These are phyloP conservation scores for Ogataea corticis DNA, from an alignment of 805 yeast species.

Conservation along the genomic window DNA sequence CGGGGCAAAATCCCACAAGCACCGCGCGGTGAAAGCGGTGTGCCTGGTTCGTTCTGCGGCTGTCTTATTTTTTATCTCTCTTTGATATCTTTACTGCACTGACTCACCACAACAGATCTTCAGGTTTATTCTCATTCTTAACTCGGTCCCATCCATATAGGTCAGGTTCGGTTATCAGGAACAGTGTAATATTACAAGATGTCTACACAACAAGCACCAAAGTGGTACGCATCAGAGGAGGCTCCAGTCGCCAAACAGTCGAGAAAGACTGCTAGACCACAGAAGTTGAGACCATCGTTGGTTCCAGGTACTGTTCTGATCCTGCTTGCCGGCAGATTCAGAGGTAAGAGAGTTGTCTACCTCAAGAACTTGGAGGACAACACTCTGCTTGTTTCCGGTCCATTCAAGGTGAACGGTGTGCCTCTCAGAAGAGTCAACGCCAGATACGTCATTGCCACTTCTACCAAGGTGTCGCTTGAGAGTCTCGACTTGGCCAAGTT, in stretches of 20 bases:
- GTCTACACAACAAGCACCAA: slow-evolving; percentile 57
- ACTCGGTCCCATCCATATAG: neutral
- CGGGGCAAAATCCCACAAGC: neutral
- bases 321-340: slow-evolving; percentile 98
- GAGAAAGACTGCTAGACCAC: slow-evolving; percentile 92
- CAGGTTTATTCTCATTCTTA: neutral
- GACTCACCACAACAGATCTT: slow-evolving; percentile 2
- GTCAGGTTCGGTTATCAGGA: slow-evolving; percentile 4
- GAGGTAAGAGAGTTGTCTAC: slow-evolving; percentile 99
- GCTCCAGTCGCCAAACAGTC: slow-evolving; percentile 83
- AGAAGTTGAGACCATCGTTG: slow-evolving; percentile 81
- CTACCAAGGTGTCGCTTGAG: slow-evolving; percentile 80
- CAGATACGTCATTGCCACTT: slow-evolving; percentile 98
- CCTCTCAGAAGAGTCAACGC: slow-evolving; percentile 99
- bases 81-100: neutral
- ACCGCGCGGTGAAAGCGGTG: too few relatives aligned
- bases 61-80: neutral
- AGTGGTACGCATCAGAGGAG: slow-evolving; percentile 94
- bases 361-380: slow-evolving; percentile 96
- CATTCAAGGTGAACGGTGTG: slow-evolving; percentile 99
- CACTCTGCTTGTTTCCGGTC: slow-evolving; percentile 96
- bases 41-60: neutral
- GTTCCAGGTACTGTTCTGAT: slow-evolving; percentile 57
- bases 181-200: slow-evolving; percentile 18
- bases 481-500: slow-evolving; percentile 86